Evolutionary conservation across 2,329 filamentous ascomycete genomes (phyloP), one percentile per base, ranked within the genome.

Genomic region (Trichoderma sp.): DNA sequence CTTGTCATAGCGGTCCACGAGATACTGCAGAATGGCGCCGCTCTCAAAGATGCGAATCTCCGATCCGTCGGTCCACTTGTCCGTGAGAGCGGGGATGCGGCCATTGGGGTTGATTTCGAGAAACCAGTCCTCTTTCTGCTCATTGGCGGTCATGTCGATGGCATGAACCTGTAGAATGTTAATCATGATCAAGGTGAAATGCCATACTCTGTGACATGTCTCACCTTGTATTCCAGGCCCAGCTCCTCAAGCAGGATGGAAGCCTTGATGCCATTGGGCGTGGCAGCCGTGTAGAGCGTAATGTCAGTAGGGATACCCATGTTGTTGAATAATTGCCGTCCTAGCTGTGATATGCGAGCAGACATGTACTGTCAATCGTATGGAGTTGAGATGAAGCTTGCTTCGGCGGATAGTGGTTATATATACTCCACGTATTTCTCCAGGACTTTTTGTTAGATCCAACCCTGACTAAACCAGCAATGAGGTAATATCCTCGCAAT

Each of bases 71-170:
- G 85, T 85, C 80, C 93, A 91, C 7, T 86, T 92, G 82, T 97
- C 94, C 8, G 93, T 96, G 65, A 97, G 78, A 71, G 94, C 94
- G 4, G 94, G 95, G 77, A 97, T 97, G 75, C 94, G 92, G 74
- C 94, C 94, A 80, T 97, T 97, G 74, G 94, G 94, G 82, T 97
- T 97, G 83, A 97, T 97, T 67, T 91, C 90, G 32, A 97, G 87
- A 83, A 95, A 98, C 93, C 93, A 97, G 18, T 89, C 89, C 81
- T 95, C 84, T 79, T 96, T 97, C 77, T 97, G 93, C n/a, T 84
- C 87, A 80, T 94, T 92, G 74, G 92, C 92, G 74, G 81, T 84
- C 72, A 97, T 87, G n/a, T 92, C 87, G 77, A 97, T 90, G 57
- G 87, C 85, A 67, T 91, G 87, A 57, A 83, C 79, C 84, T 86